Base-by-base conservation (phyloP, 148 eudicot species). In the Vaccinium corymbosum region DNA sequence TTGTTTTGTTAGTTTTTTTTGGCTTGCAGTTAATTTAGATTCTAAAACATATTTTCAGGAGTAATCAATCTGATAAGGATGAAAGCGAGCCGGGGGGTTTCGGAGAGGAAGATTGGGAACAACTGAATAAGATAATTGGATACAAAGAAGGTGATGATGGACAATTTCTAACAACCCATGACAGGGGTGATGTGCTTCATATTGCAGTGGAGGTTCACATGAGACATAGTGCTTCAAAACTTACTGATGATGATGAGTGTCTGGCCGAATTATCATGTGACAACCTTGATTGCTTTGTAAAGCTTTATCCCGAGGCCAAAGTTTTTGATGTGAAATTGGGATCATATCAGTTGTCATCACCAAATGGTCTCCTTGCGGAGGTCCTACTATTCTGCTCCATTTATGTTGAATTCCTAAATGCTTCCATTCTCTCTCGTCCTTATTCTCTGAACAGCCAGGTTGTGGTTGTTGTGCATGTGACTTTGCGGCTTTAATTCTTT, bases 141-240 rank as follows among this genome's bases (percentile, higher is more conserved):
- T 97, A 95, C 91, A 97, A 90, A 89, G 90, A 90, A 89, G 90
- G 85, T 84, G 97, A 92, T 83, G 94, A 88, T 38, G 94, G 84
- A 62, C 93, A 89, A 82, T 64, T 87, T 53, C 50, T 85, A 86
- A 86, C 73, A 50, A 22, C 57, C 55, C 86, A 90, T 84, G 87
- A 86, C 59, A 81, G 74, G 82, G 90, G 90, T 79, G 95, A 94
- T 89, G 88, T 90, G 27, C 87, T 90, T 57, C 93, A 90, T 84
- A 90, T 90, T 80, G 89, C 89, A 17, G 86, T 97, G 88, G 98
- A 95, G 87, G 91, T 97, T 80, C 94, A 90, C 90, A 97, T 97
- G 99, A 93, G 90, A 88, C 99, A 92, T 80, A 97, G 94, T 92
- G 99, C 99, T 76, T 92, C 99, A 71, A 95, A 90, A 90, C 94